Evolutionary conservation across 1,139 yeast genomes (phyloP).

Genomic region (Tardiomyces depauwii): DNA sequence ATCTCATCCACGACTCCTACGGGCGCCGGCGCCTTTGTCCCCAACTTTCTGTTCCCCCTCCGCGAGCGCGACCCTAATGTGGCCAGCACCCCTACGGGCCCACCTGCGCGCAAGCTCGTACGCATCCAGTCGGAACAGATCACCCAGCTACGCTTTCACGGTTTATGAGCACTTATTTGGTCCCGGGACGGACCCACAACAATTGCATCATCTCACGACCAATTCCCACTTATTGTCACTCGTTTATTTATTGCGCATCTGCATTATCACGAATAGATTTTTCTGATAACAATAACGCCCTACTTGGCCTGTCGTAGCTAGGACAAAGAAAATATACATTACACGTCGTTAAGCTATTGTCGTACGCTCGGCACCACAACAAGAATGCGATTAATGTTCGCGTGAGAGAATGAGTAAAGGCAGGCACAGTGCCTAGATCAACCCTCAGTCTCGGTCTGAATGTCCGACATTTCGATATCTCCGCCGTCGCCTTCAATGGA

Average conservation of each 20-base stretch:
- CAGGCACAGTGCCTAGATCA: too few relatives aligned
- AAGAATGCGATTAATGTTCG: too few relatives aligned
- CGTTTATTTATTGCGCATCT: too few relatives aligned
- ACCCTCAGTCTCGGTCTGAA: neutral
- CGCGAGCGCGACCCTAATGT: slow-evolving; percentile 7
- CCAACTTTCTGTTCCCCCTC: slow-evolving; percentile 10
- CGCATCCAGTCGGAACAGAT: neutral
- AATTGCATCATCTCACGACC: too few relatives aligned
- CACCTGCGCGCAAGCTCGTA: neutral
- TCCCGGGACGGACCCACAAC: neutral
- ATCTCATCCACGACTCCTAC: too few relatives aligned
- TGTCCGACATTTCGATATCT: neutral
- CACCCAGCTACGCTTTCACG: neutral
- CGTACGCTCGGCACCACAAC: too few relatives aligned
- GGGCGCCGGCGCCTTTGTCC: slow-evolving; percentile 1
- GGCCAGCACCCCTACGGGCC: neutral
- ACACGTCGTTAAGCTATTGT: too few relatives aligned
- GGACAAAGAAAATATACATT: too few relatives aligned
- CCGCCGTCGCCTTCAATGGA: slow-evolving; percentile 4
- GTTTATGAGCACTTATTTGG: neutral
- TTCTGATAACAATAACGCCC: neutral
- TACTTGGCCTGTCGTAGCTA: neutral
- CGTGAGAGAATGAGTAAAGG: too few relatives aligned
- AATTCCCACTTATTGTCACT: too few relatives aligned
- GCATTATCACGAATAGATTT: too few relatives aligned